Base-by-base conservation (phyloP, 495 filamentous ascomycete genomes). In the Penicillium argentinense region DNA sequence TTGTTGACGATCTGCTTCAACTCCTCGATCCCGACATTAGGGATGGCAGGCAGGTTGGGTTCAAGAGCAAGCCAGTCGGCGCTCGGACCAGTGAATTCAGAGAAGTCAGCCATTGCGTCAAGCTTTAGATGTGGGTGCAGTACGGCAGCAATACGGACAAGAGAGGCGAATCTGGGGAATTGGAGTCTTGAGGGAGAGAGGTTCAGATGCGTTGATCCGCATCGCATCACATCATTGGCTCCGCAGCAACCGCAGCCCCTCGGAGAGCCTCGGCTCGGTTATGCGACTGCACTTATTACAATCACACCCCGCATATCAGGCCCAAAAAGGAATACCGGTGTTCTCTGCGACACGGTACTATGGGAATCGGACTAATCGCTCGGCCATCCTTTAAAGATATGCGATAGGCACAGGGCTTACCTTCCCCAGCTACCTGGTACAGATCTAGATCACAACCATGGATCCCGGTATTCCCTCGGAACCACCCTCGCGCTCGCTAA, bases 11-110 rank as follows among this genome's bases (percentile, higher is more conserved):
- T 34, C 6, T 11, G 29, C 32, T 59, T 67, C 17, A 63, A 37
- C 33, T 71, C 50, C 3, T 63, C 56, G 13, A 59, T 6, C 4
- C 51, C 47, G 1, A 66, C 51, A 2, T 53, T 27, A 1, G 63
- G 56, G 1, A 53, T 23, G 3, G 48, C 1, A 6, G 67, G 55
- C 13, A 73, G 54, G 7, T 53, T 60, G 6, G 61, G 43, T 42
- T 64, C 67, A 0, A 76, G 40, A 13, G 62, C 68, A 12, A 67
- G 14, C 72, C 72, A 76, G 46, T 74, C 72, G 5, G 55, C 62
- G 30, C 63, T 72, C 24, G 71, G 63, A 0, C 55, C 56, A 36
- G 55, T 60, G 39, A 69, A 73, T 51, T 59, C 39, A 12, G 68
- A 67, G 44, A 71, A 76, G 45, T 76, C 72, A 30, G 58, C 54